Base-by-base conservation (phyloP, 139 green algal genomes). In the Chlorella sp. region DNA sequence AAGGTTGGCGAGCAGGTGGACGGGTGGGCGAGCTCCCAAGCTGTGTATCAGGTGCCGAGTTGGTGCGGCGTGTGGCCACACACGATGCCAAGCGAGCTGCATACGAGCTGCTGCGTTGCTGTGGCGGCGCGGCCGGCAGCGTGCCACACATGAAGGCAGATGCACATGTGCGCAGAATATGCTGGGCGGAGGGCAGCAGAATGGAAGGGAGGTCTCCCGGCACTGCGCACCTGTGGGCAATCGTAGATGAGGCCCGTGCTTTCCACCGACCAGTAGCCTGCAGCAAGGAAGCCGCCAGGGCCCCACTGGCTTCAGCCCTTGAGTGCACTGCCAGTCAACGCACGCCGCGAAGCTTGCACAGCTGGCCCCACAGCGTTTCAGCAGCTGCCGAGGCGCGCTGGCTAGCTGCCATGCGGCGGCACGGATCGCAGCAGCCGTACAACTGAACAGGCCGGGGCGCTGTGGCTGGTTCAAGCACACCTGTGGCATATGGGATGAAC, bases 401-500 rank as follows among this genome's bases (percentile, higher is more conserved):
- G n/a, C n/a, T n/a, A n/a, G n/a, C n/a, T n/a, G n/a, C n/a, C n/a
- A n/a, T n/a, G n/a, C n/a, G n/a, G n/a, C n/a, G n/a, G n/a, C n/a
- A n/a, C n/a, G n/a, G n/a, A n/a, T n/a, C n/a, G n/a, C n/a, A n/a
- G n/a, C n/a, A n/a, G n/a, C n/a, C n/a, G n/a, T n/a, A n/a, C n/a
- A 65, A 65, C 3, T 65, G 56, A 65, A 44, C n/a, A 28, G n/a
- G 38, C 62, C 30, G 3, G 6, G 32, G 9, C 4, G 4, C n/a
- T 19, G 24, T 11, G 11, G 34, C 13, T 48, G 34, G 26, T 40
- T 32, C 43, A 3, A 13, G 19, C 28, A 30, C 65, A 85, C 81
- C 81, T 22, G 54, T 85, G 3, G 38, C 38, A 26, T 73, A 85
- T 22, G 69, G 81, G 22, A 79, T 56, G 13, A 85, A 80, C 81